phyloP scores from a whole-genome alignment of 352 stramenopile genomes.

The Globisporangium uncinulatum region DNA sequence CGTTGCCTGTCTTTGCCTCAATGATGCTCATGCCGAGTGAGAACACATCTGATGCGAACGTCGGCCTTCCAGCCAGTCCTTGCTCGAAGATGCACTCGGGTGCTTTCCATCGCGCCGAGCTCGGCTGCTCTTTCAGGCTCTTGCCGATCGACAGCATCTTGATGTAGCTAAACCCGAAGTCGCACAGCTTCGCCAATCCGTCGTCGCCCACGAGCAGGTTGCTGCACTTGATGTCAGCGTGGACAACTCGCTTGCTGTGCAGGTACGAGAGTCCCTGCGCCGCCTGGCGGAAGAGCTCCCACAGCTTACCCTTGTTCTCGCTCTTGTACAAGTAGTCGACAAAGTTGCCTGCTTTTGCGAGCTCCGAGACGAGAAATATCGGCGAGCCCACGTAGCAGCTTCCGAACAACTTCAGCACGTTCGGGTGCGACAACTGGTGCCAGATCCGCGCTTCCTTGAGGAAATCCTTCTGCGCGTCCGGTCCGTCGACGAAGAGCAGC shows the following conservation, averaged over 20 bases:
- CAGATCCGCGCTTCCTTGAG: conserved; percentile 21
- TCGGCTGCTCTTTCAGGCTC: conserved; percentile 1
- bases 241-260: conserved; percentile 53
- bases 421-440: conserved; percentile 15
- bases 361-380: conserved; percentile 27
- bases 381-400: conserved; percentile 17
- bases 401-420: conserved; percentile 23
- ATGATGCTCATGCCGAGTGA: conserved; percentile 12
- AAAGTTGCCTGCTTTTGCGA: conserved; percentile 31
- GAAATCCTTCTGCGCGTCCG: conserved; percentile 8
- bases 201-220: conserved; percentile 26
- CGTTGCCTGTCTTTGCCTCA: conserved; percentile 5
- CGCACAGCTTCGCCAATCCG: conserved; percentile 18
- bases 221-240: conserved; percentile 79
- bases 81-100: conserved; percentile 11
- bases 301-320: conserved; percentile 15
- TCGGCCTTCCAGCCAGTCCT: conserved; percentile 1
- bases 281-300: conserved; percentile 27
- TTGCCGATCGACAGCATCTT: not conserved
- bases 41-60: conserved; percentile 20
- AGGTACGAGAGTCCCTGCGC: conserved; percentile 49
- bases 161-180: conserved; percentile 21
- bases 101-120: conserved; percentile 16
- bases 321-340: conserved; percentile 22
- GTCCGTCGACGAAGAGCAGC: conserved; percentile 5